Conservation (phyloP, 2,329 filamentous ascomycete genomes). For the Aureobasidium sp. region DNA sequence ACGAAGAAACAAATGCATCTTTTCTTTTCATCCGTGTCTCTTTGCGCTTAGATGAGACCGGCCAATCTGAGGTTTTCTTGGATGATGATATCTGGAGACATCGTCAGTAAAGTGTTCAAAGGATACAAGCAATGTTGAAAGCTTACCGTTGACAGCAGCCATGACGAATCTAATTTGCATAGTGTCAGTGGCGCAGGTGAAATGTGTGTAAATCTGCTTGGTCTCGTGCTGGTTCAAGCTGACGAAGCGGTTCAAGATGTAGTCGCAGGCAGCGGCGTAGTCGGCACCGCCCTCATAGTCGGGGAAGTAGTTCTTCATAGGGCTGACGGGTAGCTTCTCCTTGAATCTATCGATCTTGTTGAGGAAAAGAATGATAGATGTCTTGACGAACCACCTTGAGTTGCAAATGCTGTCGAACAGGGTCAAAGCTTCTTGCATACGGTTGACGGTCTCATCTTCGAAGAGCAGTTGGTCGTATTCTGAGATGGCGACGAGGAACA, state of each 20-base stretch:
- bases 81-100: constrained; percentile 86
- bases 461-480: constrained; percentile 95
- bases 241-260: constrained; percentile 97
- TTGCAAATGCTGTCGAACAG: constrained; percentile 47
- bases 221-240: constrained; percentile 93
- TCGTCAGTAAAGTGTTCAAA: constrained; percentile 34
- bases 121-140: background rate
- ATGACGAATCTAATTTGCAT: constrained; percentile 99
- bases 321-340: constrained; percentile 64
- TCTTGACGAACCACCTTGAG: constrained; percentile 44
- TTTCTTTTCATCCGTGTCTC: background rate
- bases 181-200: constrained; percentile 96
- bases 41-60: constrained; percentile 68
- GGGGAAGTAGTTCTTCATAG: constrained; percentile 69
- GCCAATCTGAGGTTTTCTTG: constrained; percentile 97
- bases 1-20: background rate
- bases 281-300: constrained; percentile 89
- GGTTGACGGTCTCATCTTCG: constrained; percentile 82
- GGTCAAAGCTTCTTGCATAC: constrained; percentile 48
- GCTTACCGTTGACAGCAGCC: constrained; percentile 94
- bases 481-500: constrained; percentile 91
- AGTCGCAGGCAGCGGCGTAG: constrained; percentile 92
- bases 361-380: constrained; percentile 44
- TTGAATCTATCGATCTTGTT: constrained; percentile 54
- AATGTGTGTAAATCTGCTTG: constrained; percentile 99